Conservation (phyloP, 257 asterid species). For the Ligustrum vulgare region DNA sequence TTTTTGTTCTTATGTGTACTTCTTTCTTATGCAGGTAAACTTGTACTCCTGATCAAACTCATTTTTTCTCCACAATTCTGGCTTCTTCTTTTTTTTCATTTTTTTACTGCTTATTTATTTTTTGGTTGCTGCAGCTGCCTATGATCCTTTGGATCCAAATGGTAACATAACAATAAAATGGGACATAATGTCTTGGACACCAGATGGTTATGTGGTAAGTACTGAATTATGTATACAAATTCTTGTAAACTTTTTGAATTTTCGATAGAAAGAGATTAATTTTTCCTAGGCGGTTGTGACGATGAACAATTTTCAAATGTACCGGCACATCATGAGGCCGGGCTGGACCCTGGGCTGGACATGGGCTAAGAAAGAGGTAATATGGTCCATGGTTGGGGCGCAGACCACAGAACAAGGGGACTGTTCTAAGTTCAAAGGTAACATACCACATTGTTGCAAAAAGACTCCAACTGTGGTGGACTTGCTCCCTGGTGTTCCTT, state of each 20-base stretch:
- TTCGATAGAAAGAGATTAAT: too few species aligned
- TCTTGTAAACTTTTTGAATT: too few species aligned
- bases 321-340: conserved; percentile 72
- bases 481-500: conserved; percentile 75
- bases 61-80: neutral
- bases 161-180: conserved; percentile 95
- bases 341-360: conserved; percentile 85
- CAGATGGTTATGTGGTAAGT: conserved; percentile 90
- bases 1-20: conserved; percentile 35
- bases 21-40: conserved; percentile 50
- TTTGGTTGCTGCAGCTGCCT: conserved; percentile 53
- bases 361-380: conserved; percentile 83
- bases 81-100: neutral
- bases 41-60: neutral
- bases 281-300: conserved; percentile 58
- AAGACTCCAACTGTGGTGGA: conserved; percentile 64
- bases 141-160: conserved; percentile 88
- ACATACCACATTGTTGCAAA: conserved; percentile 77
- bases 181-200: conserved; percentile 92
- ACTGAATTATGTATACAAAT: neutral
- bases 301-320: conserved; percentile 71
- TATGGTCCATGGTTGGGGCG: conserved; percentile 70
- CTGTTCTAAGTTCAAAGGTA: conserved; percentile 77
- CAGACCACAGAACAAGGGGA: conserved; percentile 85
- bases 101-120: neutral